phyloP scores from a whole-genome alignment of 768 basidiomycete species.

The Lactarius sanguifluus region DNA sequence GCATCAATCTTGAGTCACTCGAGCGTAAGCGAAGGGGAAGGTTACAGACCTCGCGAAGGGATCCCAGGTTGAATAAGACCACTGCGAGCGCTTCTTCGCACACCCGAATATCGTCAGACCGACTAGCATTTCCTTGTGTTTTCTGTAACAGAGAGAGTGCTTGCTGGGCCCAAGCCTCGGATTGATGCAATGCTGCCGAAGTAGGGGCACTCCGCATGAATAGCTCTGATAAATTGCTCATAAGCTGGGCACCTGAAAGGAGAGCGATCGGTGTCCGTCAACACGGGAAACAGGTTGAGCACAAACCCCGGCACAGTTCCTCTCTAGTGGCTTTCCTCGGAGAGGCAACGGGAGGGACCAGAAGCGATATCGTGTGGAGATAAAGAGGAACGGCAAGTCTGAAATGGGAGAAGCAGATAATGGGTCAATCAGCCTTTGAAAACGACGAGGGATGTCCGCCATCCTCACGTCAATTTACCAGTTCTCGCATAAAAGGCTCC shows the following conservation, averaged over 20 bases:
- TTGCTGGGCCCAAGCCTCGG: conserved; percentile 63
- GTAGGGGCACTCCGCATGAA: conserved; percentile 42
- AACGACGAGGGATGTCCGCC: conserved; percentile 3
- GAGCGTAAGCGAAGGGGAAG: background rate
- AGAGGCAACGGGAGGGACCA: conserved; percentile 45
- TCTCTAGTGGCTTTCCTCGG: conserved; percentile 38
- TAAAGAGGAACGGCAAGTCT: conserved; percentile 68
- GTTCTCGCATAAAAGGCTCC: conserved; percentile 58
- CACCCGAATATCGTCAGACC: conserved; percentile 14
- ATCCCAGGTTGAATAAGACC: conserved; percentile 27
- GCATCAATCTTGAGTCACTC: background rate
- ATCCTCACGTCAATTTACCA: conserved; percentile 57
- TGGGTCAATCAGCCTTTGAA: conserved; percentile 22
- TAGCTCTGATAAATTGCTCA: conserved; percentile 49
- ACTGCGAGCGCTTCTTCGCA: conserved; percentile 28
- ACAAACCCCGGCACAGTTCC: conserved; percentile 60
- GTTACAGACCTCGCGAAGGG: conserved; percentile 28
- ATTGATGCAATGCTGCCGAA: conserved; percentile 41
- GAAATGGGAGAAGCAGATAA: background rate
- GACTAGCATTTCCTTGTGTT: conserved; percentile 26
- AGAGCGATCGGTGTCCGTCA: conserved; percentile 3
- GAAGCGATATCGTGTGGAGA: conserved; percentile 60
- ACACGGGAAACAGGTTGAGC: background rate
- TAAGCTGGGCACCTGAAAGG: conserved; percentile 44
- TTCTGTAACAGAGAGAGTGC: conserved; percentile 41